Evolutionary conservation across 352 stramenopile species (phyloP), one percentile per base, ranked within the genome.

Genomic region (Blastocystis sp.): DNA sequence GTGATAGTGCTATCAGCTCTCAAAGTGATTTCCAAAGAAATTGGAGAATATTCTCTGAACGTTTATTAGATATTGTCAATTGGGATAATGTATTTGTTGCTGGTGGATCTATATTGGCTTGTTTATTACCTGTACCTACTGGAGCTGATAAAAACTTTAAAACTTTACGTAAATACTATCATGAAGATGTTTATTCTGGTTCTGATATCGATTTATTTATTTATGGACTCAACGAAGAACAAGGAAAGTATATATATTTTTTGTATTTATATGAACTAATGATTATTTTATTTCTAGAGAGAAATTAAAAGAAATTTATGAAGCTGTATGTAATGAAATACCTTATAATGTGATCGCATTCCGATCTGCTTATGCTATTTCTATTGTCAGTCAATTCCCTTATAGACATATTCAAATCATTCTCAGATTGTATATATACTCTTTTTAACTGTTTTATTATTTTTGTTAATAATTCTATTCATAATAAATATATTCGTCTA

Each of bases 361-460:
- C 40, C 49, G 64, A 10, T 69, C 62, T n/a, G 58, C 42, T 32
- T 64, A 73, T 37, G 67, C 68, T 9, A 58, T 73, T 37, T 69
- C 67, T 24, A 68, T 73, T 28, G 67, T 74, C 0, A 67, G 47
- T 4, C 56, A 71, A 34, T 73, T 69, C 54, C 67, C 67, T 11
- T 72, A 69, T 32, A 67, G 68, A n/a, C 68, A 73, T 31, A 62
- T 73, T 24, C 68, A 73, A 45, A 67, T 73, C 34, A 62, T 73
- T 1, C 47, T 73, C 16, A 55, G 68, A 44, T 34, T 73, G 23
- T n/a, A n/a, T n/a, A n/a, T n/a, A n/a, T n/a, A n/a, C n/a, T n/a
- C n/a, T n/a, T n/a, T n/a, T n/a, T n/a, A n/a, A n/a, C n/a, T n/a
- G n/a, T n/a, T n/a, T n/a, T n/a, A n/a, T n/a, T n/a, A n/a, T n/a